Evolutionary conservation across 352 stramenopile genomes (phyloP), one percentile per base, ranked within the genome.

Genomic region (Pythium rhizo-oryzae): DNA sequence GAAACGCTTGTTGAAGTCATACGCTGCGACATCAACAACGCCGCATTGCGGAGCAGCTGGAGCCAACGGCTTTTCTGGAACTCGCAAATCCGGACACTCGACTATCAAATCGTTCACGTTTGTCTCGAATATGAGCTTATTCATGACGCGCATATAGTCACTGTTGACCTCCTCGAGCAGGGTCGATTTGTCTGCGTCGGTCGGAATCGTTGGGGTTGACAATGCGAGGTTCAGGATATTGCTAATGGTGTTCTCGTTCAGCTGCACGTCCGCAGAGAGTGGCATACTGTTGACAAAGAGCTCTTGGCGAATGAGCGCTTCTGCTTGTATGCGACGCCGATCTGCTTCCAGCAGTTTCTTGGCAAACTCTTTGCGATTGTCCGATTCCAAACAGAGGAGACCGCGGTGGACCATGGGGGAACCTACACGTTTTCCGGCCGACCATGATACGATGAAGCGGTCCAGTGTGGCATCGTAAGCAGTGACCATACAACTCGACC

Each of bases 61-160:
- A 1, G 37, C 39, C 2, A 68, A 51, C 1, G 60, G 30, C 59
- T 61, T 49, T 47, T 76, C 51, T 1, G 84, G 80, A 7, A 93
- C 57, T 33, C 62, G 72, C 4, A 95, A 65, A 37, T 89, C 78
- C 0, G 71, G 69, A 51, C 92, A 90, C 46, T 91, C 85, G n/a
- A 28, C 35, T 24, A 70, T 59, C n/a, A 91, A 49, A 44, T 95
- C 85, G 37, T 79, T 65, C n/a, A 83, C 55, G 24, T 89, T 93
- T 9, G 83, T 84, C 49, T 93, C 84, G 23, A 98, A 92, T 8
- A 98, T 84, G 16, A 99, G 70, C 35, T 91, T 85, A 85, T 99
- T 99, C 91, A 98, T 98, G 24, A 91, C 91, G 35, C 92, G 81
- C 77, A 96, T 93, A 74, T 98, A 98, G 64, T 96, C 88, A 6